Conservation (phyloP, 768 basidiomycete species). For the Psilocybe tampanensis region DNA sequence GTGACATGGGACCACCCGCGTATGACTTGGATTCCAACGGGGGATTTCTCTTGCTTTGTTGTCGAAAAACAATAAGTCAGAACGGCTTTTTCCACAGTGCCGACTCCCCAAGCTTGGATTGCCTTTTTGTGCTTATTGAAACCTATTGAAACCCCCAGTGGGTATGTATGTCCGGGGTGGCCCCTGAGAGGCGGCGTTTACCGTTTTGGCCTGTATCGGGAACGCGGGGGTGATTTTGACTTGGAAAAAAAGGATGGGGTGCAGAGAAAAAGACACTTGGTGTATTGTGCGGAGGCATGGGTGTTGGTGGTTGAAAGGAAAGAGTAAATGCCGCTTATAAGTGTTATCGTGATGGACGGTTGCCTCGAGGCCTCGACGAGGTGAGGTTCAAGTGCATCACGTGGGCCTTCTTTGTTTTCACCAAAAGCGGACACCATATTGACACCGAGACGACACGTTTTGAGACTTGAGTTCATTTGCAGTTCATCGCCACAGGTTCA, state of each 20-base stretch:
- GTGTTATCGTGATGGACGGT: slow-evolving; percentile 10
- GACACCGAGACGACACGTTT: no score
- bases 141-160: slow-evolving; percentile 3
- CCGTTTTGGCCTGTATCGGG: not conserved
- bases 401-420: no score
- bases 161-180: not conserved
- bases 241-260: not conserved
- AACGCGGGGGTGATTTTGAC: not conserved
- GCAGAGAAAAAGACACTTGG: not conserved
- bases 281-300: not conserved
- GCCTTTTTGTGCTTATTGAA: slow-evolving; percentile 1
- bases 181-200: slow-evolving; percentile 7
- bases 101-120: not conserved
- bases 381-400: not conserved
- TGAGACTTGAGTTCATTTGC: no score
- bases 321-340: not conserved
- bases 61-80: not conserved
- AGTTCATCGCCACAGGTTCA: no score
- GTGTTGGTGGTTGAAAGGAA: slow-evolving; percentile 6
- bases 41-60: slow-evolving; percentile 2
- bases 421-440: no score
- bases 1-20: not conserved
- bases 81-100: not conserved
- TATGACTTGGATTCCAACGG: not conserved
- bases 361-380: slow-evolving; percentile 11